Base-by-base conservation (phyloP, 129 eudicot genomes). In the Tanacetum coccineum region DNA sequence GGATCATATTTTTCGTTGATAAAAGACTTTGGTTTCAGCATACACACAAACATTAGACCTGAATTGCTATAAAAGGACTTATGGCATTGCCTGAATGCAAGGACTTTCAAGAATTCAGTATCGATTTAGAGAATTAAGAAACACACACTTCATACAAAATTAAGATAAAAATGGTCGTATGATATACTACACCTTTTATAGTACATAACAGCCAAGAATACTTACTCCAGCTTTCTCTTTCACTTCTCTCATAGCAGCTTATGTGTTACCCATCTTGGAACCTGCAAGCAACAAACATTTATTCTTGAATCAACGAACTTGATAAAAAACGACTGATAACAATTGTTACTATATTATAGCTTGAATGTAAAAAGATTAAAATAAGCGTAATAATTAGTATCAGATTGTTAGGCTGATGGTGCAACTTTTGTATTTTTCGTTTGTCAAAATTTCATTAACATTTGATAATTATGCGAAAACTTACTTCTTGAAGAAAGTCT, bases 141-240 rank as follows among this genome's bases (percentile, higher is more conserved):
- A 59, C 39, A 3, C 48, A 26, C 39, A 20, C 36, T 44, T 65
- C 42, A 72, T 25, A 61, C 42, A 14, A 17, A 44, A 26, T 59
- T 5, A 39, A 49, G 44, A 22, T 50, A 67, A 22, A 0, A 13
- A n/a, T 13, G 13, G 15, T 7, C n/a, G 9, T 36, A 36, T 0
- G 4, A 0, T 20, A 9, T 45, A 48, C 13, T 50, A 0, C 14
- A 58, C 53, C 45, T 17, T 26, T 53, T 5, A n/a, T n/a, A n/a
- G 11, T 53, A 22, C 17, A 30, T 48, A 13, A 42, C 4, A 49
- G 13, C 19, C 4, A 4, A 59, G 19, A 55, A 60, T 50, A 79
- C 87, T 73, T 85, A 85, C 91, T 44, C 87, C 91, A 56, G 91
- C 21, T 68, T 85, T 87, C 79, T 85, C 91, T 79, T 79, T 82